Evolutionary conservation across 306 rosid species (phyloP).

Genomic region (Sphenostylis stenocarpa): DNA sequence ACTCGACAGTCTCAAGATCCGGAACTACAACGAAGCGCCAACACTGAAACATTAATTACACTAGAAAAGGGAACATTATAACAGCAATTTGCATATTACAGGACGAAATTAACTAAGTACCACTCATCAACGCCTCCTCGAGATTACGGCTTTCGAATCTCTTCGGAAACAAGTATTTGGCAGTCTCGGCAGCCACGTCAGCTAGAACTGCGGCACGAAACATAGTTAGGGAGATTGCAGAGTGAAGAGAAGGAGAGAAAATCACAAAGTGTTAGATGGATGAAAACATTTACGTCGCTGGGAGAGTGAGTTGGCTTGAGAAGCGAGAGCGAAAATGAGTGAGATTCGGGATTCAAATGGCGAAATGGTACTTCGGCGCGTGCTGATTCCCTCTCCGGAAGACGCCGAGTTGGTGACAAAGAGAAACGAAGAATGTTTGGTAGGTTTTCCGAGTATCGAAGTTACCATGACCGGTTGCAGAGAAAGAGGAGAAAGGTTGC

Average conservation of each 20-base stretch:
- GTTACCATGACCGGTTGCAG: conserved; percentile 28
- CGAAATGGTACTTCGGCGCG: conserved; percentile 51
- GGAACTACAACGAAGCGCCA: conserved; percentile 63
- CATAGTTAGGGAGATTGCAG: neutral
- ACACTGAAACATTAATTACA: conserved; percentile 2
- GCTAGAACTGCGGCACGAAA: conserved; percentile 50
- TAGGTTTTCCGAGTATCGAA: conserved; percentile 29
- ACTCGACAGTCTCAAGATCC: conserved; percentile 77
- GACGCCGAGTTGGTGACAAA: conserved; percentile 45
- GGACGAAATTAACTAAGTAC: neutral
- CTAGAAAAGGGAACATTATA: neutral
- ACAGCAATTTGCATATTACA: conserved; percentile 12
- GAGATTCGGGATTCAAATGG: conserved; percentile 76
- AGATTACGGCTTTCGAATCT: conserved; percentile 72
- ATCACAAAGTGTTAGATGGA: neutral
- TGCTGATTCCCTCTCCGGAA: conserved; percentile 41
- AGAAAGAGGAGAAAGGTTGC: conserved; percentile 36
- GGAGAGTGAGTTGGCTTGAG: conserved; percentile 67
- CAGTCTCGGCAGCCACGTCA: conserved; percentile 66
- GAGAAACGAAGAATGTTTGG: conserved; percentile 23
- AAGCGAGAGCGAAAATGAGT: conserved; percentile 73
- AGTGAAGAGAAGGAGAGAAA: neutral
- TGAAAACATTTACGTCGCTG: conserved; percentile 68
- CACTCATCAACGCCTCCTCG: conserved; percentile 89
- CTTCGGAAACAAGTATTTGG: conserved; percentile 75